Evolutionary conservation across 352 stramenopile genomes (phyloP).

Genomic region (Phytophthora pisi): DNA sequence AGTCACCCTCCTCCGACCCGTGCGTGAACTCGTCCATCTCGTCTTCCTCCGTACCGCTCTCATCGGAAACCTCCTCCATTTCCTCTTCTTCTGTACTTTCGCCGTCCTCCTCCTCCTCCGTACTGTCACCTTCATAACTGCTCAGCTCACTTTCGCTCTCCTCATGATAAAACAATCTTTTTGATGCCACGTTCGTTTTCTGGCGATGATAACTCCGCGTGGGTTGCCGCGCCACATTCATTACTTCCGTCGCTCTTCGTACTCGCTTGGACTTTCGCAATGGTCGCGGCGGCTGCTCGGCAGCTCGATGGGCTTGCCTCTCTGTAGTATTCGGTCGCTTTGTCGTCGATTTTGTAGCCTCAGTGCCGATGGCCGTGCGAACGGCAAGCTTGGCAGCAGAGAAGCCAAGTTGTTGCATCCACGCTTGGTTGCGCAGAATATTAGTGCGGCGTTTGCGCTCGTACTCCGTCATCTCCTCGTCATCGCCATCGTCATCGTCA

Average conservation of each 20-base stretch:
- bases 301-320: background rate
- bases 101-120: background rate
- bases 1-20: background rate
- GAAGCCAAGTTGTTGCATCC: conserved; percentile 83
- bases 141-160: background rate
- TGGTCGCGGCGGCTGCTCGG: background rate
- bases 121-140: background rate
- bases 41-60: background rate
- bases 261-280: background rate
- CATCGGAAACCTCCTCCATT: background rate
- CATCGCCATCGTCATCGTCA: background rate
- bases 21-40: background rate
- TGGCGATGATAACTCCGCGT: too few species aligned
- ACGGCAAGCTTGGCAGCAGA: conserved; percentile 63
- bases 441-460: conserved; percentile 83
- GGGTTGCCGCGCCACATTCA: too few species aligned
- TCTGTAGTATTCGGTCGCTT: conserved; percentile 8
- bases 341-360: background rate
- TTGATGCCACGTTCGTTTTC: too few species aligned
- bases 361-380: conserved; percentile 42
- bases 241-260: too few species aligned
- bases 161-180: background rate
- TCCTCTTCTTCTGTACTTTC: background rate
- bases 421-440: conserved; percentile 83
- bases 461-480: conserved; percentile 62